Conservation (phyloP, 805 yeast species). For the Saturnispora gosingensis region DNA sequence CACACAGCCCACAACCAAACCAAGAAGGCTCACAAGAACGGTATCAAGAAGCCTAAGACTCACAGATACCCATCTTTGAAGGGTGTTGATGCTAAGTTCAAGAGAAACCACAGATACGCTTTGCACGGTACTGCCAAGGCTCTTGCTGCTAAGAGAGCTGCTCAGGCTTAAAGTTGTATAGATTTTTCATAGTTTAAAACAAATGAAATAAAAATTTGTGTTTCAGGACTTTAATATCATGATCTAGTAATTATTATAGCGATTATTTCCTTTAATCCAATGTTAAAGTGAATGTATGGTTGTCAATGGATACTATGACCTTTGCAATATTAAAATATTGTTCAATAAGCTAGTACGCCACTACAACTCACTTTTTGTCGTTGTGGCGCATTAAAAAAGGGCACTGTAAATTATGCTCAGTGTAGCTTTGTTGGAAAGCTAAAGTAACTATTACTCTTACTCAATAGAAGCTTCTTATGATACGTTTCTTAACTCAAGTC, state of each 20-base stretch:
- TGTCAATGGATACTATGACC: no score
- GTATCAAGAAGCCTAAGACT: constrained; percentile 98
- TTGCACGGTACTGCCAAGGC: constrained; percentile 95
- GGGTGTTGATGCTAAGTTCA: constrained; percentile 99
- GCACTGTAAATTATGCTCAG: background rate
- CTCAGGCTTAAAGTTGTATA: constrained; percentile 10
- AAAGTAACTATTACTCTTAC: no score
- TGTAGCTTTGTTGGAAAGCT: background rate
- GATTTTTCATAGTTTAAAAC: background rate
- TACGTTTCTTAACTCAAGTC: no score
- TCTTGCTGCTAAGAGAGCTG: constrained; percentile 58
- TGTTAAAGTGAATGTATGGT: no score
- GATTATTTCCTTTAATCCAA: no score
- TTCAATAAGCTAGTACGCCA: background rate
- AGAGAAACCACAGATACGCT: constrained; percentile 99
- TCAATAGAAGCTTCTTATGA: background rate
- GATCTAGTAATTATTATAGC: background rate
- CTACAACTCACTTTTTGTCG: background rate
- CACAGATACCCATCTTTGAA: constrained; percentile 96
- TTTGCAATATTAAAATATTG: no score
- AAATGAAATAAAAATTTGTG: background rate
- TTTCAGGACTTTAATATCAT: background rate
- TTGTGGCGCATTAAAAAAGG: background rate
- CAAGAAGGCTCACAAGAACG: constrained; percentile 99
- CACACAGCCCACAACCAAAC: constrained; percentile 99